Percentiles rank a stretch among this genome's conserved stretches.
Evolutionary conservation across 495 filamentous ascomycete genomes (phyloP).

Genomic region (Hyaloscypha variabilis): DNA sequence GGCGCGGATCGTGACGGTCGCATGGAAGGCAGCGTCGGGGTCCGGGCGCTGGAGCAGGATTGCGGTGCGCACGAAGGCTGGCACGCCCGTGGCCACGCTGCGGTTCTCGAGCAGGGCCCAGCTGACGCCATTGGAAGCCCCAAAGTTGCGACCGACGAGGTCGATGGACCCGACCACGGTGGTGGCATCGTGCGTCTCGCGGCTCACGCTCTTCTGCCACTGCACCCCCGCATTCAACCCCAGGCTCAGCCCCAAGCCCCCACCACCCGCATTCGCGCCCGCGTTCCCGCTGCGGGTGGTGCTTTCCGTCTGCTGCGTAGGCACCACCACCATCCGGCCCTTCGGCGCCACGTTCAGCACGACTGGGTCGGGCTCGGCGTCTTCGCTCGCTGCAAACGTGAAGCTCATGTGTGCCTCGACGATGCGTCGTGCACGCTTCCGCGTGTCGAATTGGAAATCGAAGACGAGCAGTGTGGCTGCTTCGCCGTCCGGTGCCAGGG

Average conservation of each 20-base stretch:
- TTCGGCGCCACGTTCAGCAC: no score
- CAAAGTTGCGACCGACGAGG: slow-evolving; percentile 22
- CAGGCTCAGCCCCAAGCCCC: slow-evolving; percentile 11
- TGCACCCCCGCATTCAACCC: slow-evolving; percentile 14
- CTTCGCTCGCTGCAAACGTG: slow-evolving; percentile 12
- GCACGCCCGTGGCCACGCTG: slow-evolving; percentile 29
- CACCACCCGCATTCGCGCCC: neutral
- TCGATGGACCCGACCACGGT: slow-evolving; percentile 29
- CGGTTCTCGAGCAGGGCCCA: slow-evolving; percentile 34
- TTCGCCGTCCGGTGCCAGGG: slow-evolving; percentile 3
- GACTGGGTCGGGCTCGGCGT: no score
- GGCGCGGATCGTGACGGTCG: slow-evolving; percentile 29
- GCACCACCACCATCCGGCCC: no score
- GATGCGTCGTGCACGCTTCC: slow-evolving; percentile 26
- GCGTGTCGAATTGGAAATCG: slow-evolving; percentile 29
- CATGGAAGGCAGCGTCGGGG: slow-evolving; percentile 24
- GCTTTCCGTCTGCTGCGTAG: no score
- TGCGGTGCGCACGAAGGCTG: slow-evolving; percentile 25
- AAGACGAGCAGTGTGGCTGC: slow-evolving; percentile 27
- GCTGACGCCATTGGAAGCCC: slow-evolving; percentile 20
- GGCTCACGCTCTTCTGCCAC: slow-evolving; percentile 15
- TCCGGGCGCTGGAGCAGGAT: slow-evolving; percentile 32
- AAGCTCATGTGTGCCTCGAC: slow-evolving; percentile 22
- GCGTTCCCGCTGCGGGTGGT: no score
- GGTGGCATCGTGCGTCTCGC: slow-evolving; percentile 17